phyloP scores from a whole-genome alignment of 176 grass and related monocot genomes.

The Cocos nucifera region DNA sequence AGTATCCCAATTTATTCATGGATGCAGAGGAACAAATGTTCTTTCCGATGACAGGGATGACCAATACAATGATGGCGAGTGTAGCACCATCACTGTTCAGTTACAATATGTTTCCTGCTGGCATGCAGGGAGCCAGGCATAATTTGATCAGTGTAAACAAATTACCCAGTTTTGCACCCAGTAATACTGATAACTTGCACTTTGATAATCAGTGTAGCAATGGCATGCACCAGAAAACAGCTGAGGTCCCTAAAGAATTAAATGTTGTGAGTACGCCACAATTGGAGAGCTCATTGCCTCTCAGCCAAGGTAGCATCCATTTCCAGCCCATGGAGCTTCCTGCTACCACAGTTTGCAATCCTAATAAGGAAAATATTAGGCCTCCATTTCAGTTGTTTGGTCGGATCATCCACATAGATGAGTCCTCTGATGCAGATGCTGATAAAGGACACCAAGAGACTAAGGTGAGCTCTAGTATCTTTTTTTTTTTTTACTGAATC shows the following conservation, averaged over 20 bases:
- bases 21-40: not conserved
- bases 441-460: not conserved
- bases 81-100: not conserved
- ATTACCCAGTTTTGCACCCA: constrained; percentile 1
- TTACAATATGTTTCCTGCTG: constrained; percentile 19
- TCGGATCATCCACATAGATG: not conserved
- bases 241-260: not conserved
- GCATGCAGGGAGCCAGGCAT: constrained; percentile 82
- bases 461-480: not conserved
- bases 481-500: not conserved
- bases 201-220: not conserved
- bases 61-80: constrained; percentile 1
- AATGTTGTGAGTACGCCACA: not conserved
- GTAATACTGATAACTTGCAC: not conserved
- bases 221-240: not conserved
- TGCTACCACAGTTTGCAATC: not conserved
- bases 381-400: constrained; percentile 7
- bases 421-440: not conserved
- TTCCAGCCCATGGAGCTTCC: not conserved
- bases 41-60: not conserved
- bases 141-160: not conserved
- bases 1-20: not conserved
- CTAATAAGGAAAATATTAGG: not conserved
- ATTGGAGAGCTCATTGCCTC: not conserved
- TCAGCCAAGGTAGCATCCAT: not conserved